Evolutionary conservation across 805 yeast genomes (phyloP), one percentile per base, ranked within the genome.

Genomic region (Candida pseudoglaebosa): DNA sequence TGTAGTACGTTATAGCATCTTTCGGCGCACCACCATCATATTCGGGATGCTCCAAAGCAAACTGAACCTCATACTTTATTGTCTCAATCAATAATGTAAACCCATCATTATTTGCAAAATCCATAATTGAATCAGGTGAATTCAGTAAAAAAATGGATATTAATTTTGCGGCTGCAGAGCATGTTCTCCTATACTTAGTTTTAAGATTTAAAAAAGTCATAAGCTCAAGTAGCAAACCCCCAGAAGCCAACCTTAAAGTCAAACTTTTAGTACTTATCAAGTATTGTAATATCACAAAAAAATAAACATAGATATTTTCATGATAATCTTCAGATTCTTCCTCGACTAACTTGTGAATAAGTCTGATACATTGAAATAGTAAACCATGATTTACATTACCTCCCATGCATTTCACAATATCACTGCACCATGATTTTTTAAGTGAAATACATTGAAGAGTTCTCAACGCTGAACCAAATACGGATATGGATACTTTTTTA

Each of bases 341-440:
- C 34, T 67, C 59, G 24, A 79, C 47, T 30, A 70, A 61, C 41
- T 78, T 77, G 39, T 77, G 67, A n/a, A 87, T 76, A 31, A 70
- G 69, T 40, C 90, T 74, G 20, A 89, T 56, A 21, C 82, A 74
- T 52, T 85, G 89, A 62, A 84, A 85, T 28, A 90, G 53, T 9
- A 80, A 62, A 1, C 97, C 97, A 59, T 90, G 96, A 43, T 81
- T 79, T 28, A 90, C 88, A 55, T 87, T 87, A 7, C 93, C 96
- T 15, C 93, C 87, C 46, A 89, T 58, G 9, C 85, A 80, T 41
- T 88, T 72, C 38, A 89, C 70, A 16, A 90, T 70, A 47, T 89
- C 96, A 36, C 82, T 70, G 13, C 90, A 82, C 77, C 89, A 83
- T 3, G 73, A 72, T 34, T 78, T 78, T 50, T 78, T 80, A 15